A percentile compares a stretch with the other conserved stretches of the same genome.
Conservation (phyloP, 2,329 filamentous ascomycete species). For the Fusarium papillatum region DNA sequence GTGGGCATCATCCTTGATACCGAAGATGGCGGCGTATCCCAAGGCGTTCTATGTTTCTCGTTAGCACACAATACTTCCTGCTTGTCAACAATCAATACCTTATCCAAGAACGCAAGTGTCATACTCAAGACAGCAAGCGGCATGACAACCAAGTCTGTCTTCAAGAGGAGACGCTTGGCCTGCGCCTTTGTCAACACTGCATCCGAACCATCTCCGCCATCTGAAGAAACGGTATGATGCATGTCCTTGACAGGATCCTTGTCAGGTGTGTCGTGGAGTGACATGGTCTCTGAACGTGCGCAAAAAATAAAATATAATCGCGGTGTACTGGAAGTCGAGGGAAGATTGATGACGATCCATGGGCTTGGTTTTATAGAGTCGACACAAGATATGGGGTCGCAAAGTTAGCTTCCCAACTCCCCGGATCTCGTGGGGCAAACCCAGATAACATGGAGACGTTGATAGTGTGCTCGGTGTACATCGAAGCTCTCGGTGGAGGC, state of each 20-base stretch:
- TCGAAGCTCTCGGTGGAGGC: not conserved
- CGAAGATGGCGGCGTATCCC: constrained; percentile 22
- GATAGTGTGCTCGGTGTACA: constrained; percentile 6
- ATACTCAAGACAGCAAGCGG: constrained; percentile 25
- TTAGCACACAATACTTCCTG: too few species aligned
- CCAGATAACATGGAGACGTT: not conserved
- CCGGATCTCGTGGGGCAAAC: not conserved
- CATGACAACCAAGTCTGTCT: constrained; percentile 33
- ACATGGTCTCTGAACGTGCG: not conserved
- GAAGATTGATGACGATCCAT: not conserved
- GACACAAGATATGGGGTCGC: not conserved
- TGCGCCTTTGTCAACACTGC: constrained; percentile 11
- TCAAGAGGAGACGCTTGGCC: constrained; percentile 22
- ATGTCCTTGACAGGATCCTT: not conserved
- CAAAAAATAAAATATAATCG: not conserved
- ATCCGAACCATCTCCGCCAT: not conserved
- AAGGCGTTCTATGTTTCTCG: not conserved
- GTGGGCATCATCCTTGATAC: constrained; percentile 28
- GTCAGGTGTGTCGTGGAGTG: not conserved
- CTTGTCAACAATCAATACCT: not conserved
- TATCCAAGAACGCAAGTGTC: constrained; percentile 31
- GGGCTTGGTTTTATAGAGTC: not conserved
- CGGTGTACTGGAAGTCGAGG: not conserved
- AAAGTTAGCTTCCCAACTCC: not conserved
- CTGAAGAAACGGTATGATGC: not conserved